Base-by-base conservation (phyloP, 495 filamentous ascomycete species). In the Wilcoxina mikolae region DNA sequence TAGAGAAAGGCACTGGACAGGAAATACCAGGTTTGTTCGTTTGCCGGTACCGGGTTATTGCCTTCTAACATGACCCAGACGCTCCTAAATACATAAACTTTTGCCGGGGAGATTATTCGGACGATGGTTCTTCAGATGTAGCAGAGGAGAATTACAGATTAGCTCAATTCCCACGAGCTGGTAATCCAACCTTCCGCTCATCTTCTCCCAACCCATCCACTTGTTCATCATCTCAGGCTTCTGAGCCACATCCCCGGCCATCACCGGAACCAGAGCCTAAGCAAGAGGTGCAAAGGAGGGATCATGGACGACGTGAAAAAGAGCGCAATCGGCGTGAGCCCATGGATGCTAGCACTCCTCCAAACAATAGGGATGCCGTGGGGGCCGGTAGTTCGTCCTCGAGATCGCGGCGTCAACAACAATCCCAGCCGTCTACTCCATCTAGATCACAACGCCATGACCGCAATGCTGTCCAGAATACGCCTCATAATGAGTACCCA, bases 21-120 rank as follows among this genome's bases (percentile, higher is more conserved):
- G 91, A 96, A 62, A 99, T 99, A 44, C 93, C 93, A 10, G 63
- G 63, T 66, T 61, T 25, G 61, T 53, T 57, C 23, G 3, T 10
- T 47, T n/a, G 17, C 31, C n/a, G 22, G 27, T 38, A 50, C 22
- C 18, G 42, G 26, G 3, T 31, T 50, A 39, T 29, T 53, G 22
- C 35, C 48, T 38, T 23, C 45, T 63, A 53, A 64, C 47, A 42
- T 35, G 50, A 41, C 29, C n/a, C 25, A 17, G 93, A 95, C 67
- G 79, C 93, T 24, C 93, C 93, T 33, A 94, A 86, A 69, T 99
- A 94, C 67, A 94, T 99, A 76, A 94, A 99, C 72, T 99, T 95
- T 70, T 89, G 85, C 67, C 84, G 91, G 18, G 91, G 93, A 3
- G 91, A 96, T 63, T 67, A 83, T 29, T 59, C 57, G 23, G 79